Evolutionary conservation across 2,329 filamentous ascomycete genomes (phyloP), one percentile per base, ranked within the genome.

Genomic region (Botrytis elliptica): DNA sequence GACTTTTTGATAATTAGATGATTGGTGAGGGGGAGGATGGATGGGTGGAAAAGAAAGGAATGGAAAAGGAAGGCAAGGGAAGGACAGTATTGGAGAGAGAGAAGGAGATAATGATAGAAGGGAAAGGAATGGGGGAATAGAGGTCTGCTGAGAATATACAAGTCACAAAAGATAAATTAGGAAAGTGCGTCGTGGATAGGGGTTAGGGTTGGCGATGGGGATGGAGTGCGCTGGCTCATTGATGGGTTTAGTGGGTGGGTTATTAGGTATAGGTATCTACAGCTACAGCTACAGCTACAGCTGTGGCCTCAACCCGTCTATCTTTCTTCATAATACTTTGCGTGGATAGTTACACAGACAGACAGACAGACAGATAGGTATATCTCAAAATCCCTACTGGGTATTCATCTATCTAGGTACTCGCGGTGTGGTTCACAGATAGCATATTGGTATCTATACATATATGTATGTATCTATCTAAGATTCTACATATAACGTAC

Each of bases 1-100:
- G 75, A 22, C 79, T 81, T 78, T 81, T 81, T 74, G 78, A 76
- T 46, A 49, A 20, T 25, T 73, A 62, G 49, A 33, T 29, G 12
- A 2, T 29, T 29, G n/a, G 16, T 12, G 52, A 57, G 7, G 22
- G 46, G 44, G 14, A 1, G 49, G 29, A 22, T 57, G 42, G n/a
- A 10, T 12, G 8, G n/a, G 20, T 20, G 10, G 49, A 16, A 62
- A 46, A 5, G 40, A 8, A n/a, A 40, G 25, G 52, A 25, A 22
- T 6, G 7, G 33, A 22, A 46, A 38, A 18, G 25, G 66, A 16
- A 46, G 44, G 20, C 16, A 22, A 40, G 65, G n/a, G 4, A 12
- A 46, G n/a, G n/a, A 16, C 36, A 25, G 10, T 9, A 3, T 40
- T 20, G 22, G 33, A 22, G 18, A 46, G 18, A 22, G 25, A 1